A percentile compares a stretch with the other conserved stretches of the same genome.
phyloP scores from a whole-genome alignment of 345 rosid genomes.

The Clarkia xantiana region DNA sequence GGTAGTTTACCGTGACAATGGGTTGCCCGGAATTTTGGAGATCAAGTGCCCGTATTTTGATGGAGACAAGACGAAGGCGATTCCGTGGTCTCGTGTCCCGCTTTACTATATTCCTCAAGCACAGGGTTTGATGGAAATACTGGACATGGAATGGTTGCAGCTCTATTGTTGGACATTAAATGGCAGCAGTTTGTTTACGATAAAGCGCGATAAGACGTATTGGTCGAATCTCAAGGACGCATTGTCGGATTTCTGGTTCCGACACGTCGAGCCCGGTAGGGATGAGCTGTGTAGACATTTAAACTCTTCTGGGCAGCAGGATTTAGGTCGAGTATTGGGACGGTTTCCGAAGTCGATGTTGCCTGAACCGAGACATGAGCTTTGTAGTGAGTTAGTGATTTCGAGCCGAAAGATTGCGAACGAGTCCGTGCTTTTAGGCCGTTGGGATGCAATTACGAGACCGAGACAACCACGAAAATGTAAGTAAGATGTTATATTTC shows the following conservation, averaged over 20 bases:
- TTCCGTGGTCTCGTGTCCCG: constrained; percentile 58
- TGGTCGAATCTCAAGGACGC: constrained; percentile 51
- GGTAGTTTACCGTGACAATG: constrained; percentile 25
- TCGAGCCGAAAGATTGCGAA: no score
- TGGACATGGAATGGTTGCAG: constrained; percentile 75
- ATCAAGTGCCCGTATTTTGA: constrained; percentile 53
- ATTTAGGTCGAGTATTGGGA: no score
- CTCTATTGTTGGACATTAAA: constrained; percentile 59
- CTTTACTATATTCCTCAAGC: constrained; percentile 45
- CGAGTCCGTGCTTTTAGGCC: no score
- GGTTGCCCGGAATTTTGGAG: constrained; percentile 53
- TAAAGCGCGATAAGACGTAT: constrained; percentile 33
- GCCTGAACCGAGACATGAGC: no score
- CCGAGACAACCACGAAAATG: no score
- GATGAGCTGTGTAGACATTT: constrained; percentile 10
- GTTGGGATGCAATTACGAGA: no score
- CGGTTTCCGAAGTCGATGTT: no score
- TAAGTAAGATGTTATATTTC: no score
- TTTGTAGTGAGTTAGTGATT: no score
- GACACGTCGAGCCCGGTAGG: constrained; percentile 64
- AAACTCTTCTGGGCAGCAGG: no score
- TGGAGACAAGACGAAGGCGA: constrained; percentile 21
- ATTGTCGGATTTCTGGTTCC: constrained; percentile 67
- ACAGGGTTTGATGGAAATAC: constrained; percentile 75
- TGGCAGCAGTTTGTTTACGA: constrained; percentile 57